Base-by-base conservation (phyloP, 257 asterid species). In the Nicotiana noctiflora region DNA sequence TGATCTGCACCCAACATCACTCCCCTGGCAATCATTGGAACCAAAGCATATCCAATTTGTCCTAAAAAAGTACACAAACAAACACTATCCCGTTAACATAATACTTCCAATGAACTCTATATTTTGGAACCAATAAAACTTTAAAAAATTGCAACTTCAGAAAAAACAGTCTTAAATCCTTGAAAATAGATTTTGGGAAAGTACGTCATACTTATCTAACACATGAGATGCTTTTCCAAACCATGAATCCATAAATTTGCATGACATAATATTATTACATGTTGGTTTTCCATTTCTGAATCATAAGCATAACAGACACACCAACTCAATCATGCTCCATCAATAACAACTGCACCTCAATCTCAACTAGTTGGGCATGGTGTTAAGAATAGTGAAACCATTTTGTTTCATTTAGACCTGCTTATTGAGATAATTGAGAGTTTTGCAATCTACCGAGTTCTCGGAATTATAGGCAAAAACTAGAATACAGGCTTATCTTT, bases 21-120 rank as follows among this genome's bases (percentile, higher is more conserved):
- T 81, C 98, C 98, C 90, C 98, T 90, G 62, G 98, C 98, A 87
- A 94, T 84, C 98, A 94, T 94, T 3, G 98, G 97, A 60, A 94
- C 98, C 77, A 92, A 93, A 52, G 98, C 98, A 86, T 94, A 94
- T 81, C 98, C 98, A 17, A 94, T 94, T 92, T 94, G 98, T 62
- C 98, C 98, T 94, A 91, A 46, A 63, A 85, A 79, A n/a, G n/a
- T n/a, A 63, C 15, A 72, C 11, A 23, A 46, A 23, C 14, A 13
- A 44, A 76, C 85, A 79, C 17, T 67, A 76, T 37, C 77, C 2
- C 18, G 13, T 34, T 29, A 75, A 1, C 65, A 72, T 17, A 7
- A 44, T 8, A 49, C n/a, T 10, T 10, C 13, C 64, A 63, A 32
- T 9, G 7, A 13, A 46, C 34, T 46, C 14, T 23, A 6, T 14